Evolutionary conservation across 2,329 filamentous ascomycete species (phyloP).

Genomic region (Curvularia eragrostidis): DNA sequence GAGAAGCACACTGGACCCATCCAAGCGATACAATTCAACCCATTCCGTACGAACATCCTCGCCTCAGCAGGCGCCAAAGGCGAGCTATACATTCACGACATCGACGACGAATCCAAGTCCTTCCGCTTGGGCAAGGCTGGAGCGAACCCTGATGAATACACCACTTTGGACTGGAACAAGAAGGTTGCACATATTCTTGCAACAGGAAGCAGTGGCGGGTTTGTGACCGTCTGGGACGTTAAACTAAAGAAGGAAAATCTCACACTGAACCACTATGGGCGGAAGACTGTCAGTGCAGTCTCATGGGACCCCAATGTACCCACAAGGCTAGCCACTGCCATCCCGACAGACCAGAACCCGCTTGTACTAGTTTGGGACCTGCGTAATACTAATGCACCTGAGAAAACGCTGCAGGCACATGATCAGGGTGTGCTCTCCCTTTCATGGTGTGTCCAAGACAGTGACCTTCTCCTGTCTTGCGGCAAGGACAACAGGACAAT

Average conservation of each 20-base stretch:
- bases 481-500: constrained; percentile 97
- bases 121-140: constrained; percentile 88
- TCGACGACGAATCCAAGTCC: constrained; percentile 86
- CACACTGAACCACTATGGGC: constrained; percentile 85
- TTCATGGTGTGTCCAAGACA: constrained; percentile 94
- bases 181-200: constrained; percentile 97
- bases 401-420: constrained; percentile 86
- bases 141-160: constrained; percentile 91
- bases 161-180: constrained; percentile 97
- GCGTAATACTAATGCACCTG: constrained; percentile 93
- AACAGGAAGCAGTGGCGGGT: constrained; percentile 89
- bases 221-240: constrained; percentile 98
- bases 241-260: constrained; percentile 98
- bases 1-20: constrained; percentile 91
- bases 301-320: constrained; percentile 95
- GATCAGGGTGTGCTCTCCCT: constrained; percentile 92
- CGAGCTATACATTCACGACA: constrained; percentile 93
- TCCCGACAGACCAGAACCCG: constrained; percentile 85
- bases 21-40: constrained; percentile 97
- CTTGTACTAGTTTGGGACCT: constrained; percentile 94
- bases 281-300: constrained; percentile 93
- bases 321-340: constrained; percentile 92
- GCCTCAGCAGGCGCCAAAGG: constrained; percentile 94
- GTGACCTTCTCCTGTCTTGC: constrained; percentile 85
- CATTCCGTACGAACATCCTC: constrained; percentile 85